phyloP scores from a whole-genome alignment of 805 yeast genomes.

The Candida rishiriensis region DNA sequence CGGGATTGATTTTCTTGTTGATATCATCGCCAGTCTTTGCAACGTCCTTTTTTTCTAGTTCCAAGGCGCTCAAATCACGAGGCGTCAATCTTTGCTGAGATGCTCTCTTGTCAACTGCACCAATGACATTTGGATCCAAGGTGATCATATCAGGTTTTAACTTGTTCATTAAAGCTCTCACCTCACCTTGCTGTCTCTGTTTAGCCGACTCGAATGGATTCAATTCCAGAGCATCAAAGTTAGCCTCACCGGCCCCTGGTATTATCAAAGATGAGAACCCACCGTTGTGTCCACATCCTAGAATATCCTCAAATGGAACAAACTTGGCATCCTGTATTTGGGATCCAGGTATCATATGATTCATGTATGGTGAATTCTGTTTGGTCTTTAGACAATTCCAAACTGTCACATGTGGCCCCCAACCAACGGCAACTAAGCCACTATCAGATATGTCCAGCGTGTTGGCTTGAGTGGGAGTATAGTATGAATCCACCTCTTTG shows the following conservation, averaged over 20 bases:
- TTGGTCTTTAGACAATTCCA: conserved; percentile 76
- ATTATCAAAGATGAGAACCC: conserved; percentile 84
- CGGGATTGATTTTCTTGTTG: conserved; percentile 59
- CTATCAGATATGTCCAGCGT: conserved; percentile 79
- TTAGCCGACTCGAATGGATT: conserved; percentile 90
- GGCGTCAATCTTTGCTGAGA: conserved; percentile 59
- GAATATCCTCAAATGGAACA: conserved; percentile 95
- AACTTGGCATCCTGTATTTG: conserved; percentile 62
- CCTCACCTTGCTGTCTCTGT: conserved; percentile 93
- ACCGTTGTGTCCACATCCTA: conserved; percentile 77
- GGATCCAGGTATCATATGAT: conserved; percentile 77
- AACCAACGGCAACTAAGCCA: conserved; percentile 82
- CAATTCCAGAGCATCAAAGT: conserved; percentile 86
- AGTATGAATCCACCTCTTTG: conserved; percentile 66
- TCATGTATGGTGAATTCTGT: conserved; percentile 88
- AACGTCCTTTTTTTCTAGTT: conserved; percentile 26
- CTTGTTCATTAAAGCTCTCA: conserved; percentile 78
- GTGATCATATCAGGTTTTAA: conserved; percentile 89
- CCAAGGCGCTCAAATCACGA: conserved; percentile 45
- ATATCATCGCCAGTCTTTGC: conserved; percentile 39
- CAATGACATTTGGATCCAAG: conserved; percentile 83
- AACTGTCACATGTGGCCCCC: conserved; percentile 93
- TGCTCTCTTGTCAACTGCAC: conserved; percentile 74
- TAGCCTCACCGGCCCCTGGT: conserved; percentile 98
- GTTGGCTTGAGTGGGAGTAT: conserved; percentile 79